Base-by-base conservation (phyloP, 768 basidiomycete species). In the Russula abietina region DNA sequence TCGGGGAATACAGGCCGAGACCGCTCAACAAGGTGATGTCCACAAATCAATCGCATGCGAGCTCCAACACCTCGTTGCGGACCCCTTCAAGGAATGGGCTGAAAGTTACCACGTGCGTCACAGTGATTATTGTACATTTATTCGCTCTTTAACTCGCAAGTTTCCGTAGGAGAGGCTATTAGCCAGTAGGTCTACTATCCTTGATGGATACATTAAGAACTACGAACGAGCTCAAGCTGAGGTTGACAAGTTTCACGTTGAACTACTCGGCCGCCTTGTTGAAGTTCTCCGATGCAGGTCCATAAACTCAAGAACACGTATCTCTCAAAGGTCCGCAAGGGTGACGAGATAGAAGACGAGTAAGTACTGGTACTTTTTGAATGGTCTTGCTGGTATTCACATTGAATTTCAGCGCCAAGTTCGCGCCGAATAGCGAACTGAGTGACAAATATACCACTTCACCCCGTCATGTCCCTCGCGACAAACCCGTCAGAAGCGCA, bases 331-430 rank as follows among this genome's bases (percentile, higher is more conserved):
- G 86, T 83, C 0, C 83, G 91, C 58, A 82, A 83, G 45, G 93
- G 93, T 17, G 94, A 97, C 69, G 94, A 97, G 70, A 87, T 88
- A 9, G 93, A 93, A 72, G 94, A 97, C 72, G 93, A 96, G 94
- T 96, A 74, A 70, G 92, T 79, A 32, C 33, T 43, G 6, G 1
- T 16, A 22, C 49, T 57, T 54, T 52, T 62, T 66, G n/a, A n/a
- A n/a, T 12, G 7, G 24, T 4, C 17, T 60, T 61, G 14, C 8
- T 45, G 26, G 38, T 30, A 49, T 50, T 36, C 64, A 60, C 66
- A 65, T 62, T 43, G 19, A 16, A 49, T 45, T 10, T 56, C 70
- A 96, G 93, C 72, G 90, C 83, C 46, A 92, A 91, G 70, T 96
- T 96, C 70, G 91, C 92, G 7, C 93, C 93, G 8, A 86, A 81